A percentile compares a stretch with the other conserved stretches of the same genome.
phyloP scores from a whole-genome alignment of 1,284 basidiomycete species.

The Coriolopsis trogii region DNA sequence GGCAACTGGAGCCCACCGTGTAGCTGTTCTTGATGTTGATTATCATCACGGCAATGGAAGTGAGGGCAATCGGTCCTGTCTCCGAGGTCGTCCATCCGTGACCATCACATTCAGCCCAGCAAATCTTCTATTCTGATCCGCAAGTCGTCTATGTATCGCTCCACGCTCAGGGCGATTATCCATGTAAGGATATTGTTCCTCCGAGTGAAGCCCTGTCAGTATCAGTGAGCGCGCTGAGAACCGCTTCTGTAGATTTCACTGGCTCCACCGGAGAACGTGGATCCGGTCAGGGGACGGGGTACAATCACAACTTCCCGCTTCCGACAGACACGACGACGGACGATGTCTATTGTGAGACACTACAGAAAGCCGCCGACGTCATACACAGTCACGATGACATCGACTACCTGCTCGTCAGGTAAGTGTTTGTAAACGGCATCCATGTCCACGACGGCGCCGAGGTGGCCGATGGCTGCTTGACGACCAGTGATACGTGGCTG shows the following conservation, averaged over 20 bases:
- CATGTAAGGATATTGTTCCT: conserved; percentile 32
- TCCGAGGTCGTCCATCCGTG: neutral
- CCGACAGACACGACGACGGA: conserved; percentile 33
- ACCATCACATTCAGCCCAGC: conserved; percentile 27
- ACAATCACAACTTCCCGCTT: conserved; percentile 39
- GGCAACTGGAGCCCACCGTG: neutral
- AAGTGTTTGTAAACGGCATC: neutral
- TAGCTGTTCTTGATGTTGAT: conserved; percentile 43
- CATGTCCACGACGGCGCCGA: neutral
- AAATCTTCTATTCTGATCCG: conserved; percentile 39
- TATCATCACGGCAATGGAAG: conserved; percentile 45
- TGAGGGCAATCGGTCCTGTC: conserved; percentile 12
- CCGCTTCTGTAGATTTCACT: conserved; percentile 36
- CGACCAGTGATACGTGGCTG: no score
- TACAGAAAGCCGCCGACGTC: conserved; percentile 24
- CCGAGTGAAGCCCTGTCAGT: no score
- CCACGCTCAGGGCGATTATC: conserved; percentile 39
- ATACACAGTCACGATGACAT: conserved; percentile 31
- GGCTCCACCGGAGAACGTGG: conserved; percentile 36
- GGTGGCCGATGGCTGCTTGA: neutral
- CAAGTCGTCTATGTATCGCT: conserved; percentile 39
- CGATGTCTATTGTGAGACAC: conserved; percentile 30
- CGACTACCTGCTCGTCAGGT: conserved; percentile 38
- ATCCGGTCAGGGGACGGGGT: conserved; percentile 28
- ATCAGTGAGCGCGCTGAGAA: no score